These are phyloP conservation scores for Capronia coronata DNA, from an alignment of 2,329 filamentous ascomycete species.

Conservation along the genomic window DNA sequence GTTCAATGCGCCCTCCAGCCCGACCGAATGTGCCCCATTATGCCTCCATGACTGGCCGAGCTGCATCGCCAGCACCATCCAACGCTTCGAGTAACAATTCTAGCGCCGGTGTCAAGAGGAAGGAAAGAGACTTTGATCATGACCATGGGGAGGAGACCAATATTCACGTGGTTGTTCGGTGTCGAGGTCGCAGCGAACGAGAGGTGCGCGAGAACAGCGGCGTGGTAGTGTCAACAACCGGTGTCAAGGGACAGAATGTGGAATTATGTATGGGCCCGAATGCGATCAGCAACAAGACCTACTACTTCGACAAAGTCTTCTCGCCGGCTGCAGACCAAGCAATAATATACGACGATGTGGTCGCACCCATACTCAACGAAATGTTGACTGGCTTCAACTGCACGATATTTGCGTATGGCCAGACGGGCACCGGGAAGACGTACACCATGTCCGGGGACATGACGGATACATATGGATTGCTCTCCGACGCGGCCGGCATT, in stretches of 20 bases:
- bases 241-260: constrained; percentile 76
- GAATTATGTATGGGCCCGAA: constrained; percentile 88
- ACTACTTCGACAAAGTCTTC: constrained; percentile 95
- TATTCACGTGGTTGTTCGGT: constrained; percentile 94
- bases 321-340: constrained; percentile 88
- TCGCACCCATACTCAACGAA: constrained; percentile 89
- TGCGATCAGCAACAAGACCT: constrained; percentile 90
- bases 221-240: constrained; percentile 81
- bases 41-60: constrained; percentile 47
- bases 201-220: constrained; percentile 93
- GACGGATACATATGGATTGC: constrained; percentile 73
- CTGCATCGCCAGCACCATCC: constrained; percentile 66
- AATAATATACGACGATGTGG: constrained; percentile 93
- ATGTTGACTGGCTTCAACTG: constrained; percentile 95
- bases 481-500: constrained; percentile 89
- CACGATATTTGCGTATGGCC: constrained; percentile 97
- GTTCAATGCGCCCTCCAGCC: constrained; percentile 46
- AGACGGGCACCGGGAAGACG: constrained; percentile 96
- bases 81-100: constrained; percentile 51
- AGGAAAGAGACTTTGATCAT: constrained; percentile 74
- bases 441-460: constrained; percentile 99
- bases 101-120: constrained; percentile 65
- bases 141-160: constrained; percentile 77
- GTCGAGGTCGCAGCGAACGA: constrained; percentile 83
- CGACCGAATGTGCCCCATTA: constrained; percentile 39